Evolutionary conservation across 2,329 filamentous ascomycete species (phyloP).

Genomic region (Fusarium concolor): DNA sequence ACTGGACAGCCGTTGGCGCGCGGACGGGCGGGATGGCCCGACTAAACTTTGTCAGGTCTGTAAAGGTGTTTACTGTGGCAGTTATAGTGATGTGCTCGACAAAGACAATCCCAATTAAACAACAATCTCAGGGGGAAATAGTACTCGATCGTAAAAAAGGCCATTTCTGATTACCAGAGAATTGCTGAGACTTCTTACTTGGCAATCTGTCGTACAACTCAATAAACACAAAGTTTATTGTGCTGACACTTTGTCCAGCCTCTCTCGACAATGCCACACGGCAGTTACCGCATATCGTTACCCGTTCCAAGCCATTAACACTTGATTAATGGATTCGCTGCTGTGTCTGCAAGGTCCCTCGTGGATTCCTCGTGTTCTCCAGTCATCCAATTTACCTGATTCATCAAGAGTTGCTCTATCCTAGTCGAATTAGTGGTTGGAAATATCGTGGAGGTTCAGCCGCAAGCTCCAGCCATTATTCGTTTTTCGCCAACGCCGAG

Average conservation of each 20-base stretch:
- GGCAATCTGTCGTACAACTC: constrained; percentile 16
- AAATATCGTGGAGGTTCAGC: not conserved
- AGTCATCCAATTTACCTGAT: not conserved
- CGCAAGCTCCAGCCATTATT: not conserved
- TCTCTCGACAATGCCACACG: constrained; percentile 30
- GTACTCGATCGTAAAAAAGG: no score
- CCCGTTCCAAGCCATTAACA: constrained; percentile 22
- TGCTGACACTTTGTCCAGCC: constrained; percentile 36
- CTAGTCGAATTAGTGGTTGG: constrained; percentile 3
- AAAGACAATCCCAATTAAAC: not conserved
- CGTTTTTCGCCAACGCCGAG: not conserved
- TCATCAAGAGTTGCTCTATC: not conserved
- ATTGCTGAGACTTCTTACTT: not conserved
- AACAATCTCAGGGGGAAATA: no score
- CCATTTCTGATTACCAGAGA: not conserved
- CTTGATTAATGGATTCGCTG: constrained; percentile 22
- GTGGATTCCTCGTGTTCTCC: constrained; percentile 24
- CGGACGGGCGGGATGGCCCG: constrained; percentile 44
- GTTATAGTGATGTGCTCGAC: not conserved
- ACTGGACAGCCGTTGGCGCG: constrained; percentile 26
- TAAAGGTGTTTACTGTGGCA: not conserved
- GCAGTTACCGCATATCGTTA: constrained; percentile 22
- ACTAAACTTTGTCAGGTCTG: constrained; percentile 31
- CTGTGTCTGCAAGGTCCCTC: constrained; percentile 14
- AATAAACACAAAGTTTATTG: constrained; percentile 7